Base-by-base conservation (phyloP, 139 green algal genomes). In the Pseudopediastrum boryanum region DNA sequence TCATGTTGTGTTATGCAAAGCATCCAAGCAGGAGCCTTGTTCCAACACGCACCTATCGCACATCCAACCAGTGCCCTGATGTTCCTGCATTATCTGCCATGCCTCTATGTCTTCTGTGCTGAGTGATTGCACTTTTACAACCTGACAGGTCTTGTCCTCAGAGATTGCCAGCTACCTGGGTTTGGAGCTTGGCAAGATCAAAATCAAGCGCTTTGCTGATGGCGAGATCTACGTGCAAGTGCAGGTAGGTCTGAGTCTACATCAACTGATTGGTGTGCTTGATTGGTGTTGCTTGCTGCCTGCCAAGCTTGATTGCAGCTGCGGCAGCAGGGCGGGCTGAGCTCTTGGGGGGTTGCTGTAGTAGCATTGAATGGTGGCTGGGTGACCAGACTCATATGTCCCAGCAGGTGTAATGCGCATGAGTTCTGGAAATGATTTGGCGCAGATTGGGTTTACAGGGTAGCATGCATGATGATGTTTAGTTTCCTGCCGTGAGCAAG, bases 191-290 rank as follows among this genome's bases (percentile, higher is more conserved):
- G 92, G 96, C 35, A 81, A 81, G 33, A 94, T 98, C 67, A 96
- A 95, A 63, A 97, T 98, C 85, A 99, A 99, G 89, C 86, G 90
- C 4, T 99, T 99, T 87, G 96, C 97, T n/a, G 97, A 99, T 71
- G 96, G 96, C 2, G 97, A 99, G 79, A 96, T 98, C 51, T 99
- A 99, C 82, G 96, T 99, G 33, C 93, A 98, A 81, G 80, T 98
- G 2, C 87, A 97, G 89, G 71, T 78, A 41, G 10, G 71, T 23
- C 46, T n/a, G n/a, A n/a, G 48, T 58, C 48, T 58, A 16, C 48
- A 58, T 58, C 48, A 16, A 58, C 48, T 58, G 48, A n/a, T 16
- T 19, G 48, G 16, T n/a, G n/a, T n/a, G n/a, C n/a, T n/a, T n/a
- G n/a, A n/a, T n/a, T n/a, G n/a, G n/a, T n/a, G n/a, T n/a, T n/a